Evolutionary conservation across 1,284 basidiomycete genomes (phyloP).

Genomic region (Rhodotorula sp.): DNA sequence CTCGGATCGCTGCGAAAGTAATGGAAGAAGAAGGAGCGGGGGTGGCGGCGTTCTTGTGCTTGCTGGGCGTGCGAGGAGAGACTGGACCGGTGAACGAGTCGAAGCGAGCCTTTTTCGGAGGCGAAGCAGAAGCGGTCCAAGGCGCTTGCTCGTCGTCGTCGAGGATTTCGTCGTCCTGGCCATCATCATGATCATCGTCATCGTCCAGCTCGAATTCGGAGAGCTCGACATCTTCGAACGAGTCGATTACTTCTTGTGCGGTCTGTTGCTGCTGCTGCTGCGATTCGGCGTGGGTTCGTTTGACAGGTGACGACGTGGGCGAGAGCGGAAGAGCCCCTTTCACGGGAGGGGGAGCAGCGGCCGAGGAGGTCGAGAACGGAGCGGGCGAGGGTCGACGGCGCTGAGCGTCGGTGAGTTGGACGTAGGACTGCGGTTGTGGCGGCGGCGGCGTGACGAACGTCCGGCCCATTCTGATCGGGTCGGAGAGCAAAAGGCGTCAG

Average conservation of each 20-base stretch:
- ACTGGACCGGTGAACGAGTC: conserved; percentile 13
- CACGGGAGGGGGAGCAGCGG: background rate
- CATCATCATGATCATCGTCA: background rate
- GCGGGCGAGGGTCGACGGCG: conserved; percentile 4
- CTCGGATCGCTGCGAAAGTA: conserved; percentile 14
- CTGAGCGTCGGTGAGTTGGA: background rate
- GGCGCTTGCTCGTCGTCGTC: conserved; percentile 3
- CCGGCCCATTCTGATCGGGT: conserved; percentile 8
- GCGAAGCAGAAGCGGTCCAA: background rate
- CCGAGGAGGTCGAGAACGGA: background rate
- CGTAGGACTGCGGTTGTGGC: background rate
- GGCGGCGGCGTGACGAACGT: conserved; percentile 15
- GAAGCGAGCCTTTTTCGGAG: conserved; percentile 20
- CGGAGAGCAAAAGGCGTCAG: too few species aligned
- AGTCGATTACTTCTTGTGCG: background rate
- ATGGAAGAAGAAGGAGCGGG: background rate
- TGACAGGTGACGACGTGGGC: background rate
- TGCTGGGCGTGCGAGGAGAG: background rate
- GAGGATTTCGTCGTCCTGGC: conserved; percentile 12
- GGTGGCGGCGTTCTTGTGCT: background rate
- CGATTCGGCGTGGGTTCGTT: background rate
- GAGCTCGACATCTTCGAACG: conserved; percentile 25
- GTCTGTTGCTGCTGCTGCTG: background rate
- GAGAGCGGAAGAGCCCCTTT: background rate
- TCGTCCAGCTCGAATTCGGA: background rate